Base-by-base conservation (phyloP, 805 yeast species). In the Blastobotrys attinorum region DNA sequence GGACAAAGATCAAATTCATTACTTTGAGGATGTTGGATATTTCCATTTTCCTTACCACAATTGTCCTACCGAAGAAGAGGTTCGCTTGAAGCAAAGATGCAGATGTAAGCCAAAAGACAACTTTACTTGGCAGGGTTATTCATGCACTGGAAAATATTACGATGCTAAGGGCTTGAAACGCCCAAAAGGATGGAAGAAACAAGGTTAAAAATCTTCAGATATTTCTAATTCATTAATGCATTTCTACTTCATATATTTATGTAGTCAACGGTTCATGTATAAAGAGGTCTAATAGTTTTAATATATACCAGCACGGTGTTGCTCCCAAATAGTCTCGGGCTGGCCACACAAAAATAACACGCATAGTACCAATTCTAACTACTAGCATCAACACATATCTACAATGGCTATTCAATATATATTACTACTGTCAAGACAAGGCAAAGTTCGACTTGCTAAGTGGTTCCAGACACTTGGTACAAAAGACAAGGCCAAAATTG, bases 381-480 rank as follows among this genome's bases (percentile, higher is more conserved):
- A 4, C 36, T 4, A 16, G 36, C 21, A 32, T 16, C 10, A n/a
- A 32, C 21, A n/a, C 20, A 10, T 11, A 31, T 7, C 36, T 22
- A 23, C 31, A 40, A 84, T 84, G 94, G 81, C 83, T 8, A 75
- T 92, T 46, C 83, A 83, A 53, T 94, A 83, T 62, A 57, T 90
- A 43, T 71, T 94, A 39, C 67, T 92, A 42, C 73, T 90, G 13
- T 89, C 97, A 11, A 77, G 96, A 53, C 98, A 92, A 62, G 99
- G 98, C 22, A 92, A 90, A 63, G 88, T 88, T 25, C 73, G 99
- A 55, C 73, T 94, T 29, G 77, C 94, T 31, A 89, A 89, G 67
- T 92, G 99, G 99, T 92, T 87, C 61, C 74, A 75, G 42, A 79
- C 96, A 23, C 70, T 81, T 38, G 73, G 83, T n/a, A 83, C 82